phyloP scores from a whole-genome alignment of 2,329 filamentous ascomycete species.

The Sporothrix pseudoabietina region DNA sequence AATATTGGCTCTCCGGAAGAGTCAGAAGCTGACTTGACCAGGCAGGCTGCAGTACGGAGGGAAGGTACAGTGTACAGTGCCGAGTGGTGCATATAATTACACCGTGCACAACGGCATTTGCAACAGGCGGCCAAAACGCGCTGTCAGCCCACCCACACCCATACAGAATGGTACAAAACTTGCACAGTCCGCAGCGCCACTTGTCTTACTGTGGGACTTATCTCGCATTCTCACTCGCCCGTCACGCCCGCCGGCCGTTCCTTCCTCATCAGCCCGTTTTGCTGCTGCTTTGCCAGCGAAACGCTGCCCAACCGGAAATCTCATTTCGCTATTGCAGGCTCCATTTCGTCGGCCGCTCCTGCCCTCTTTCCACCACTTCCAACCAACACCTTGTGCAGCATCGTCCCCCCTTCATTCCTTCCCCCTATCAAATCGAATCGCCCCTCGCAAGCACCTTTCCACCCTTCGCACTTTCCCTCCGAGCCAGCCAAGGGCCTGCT shows the following conservation, averaged over 20 bases:
- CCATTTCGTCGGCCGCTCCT: constrained; percentile 33
- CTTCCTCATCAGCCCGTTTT: constrained; percentile 19
- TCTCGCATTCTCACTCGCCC: constrained; percentile 11
- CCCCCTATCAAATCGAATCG: constrained; percentile 33
- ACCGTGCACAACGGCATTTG: background rate
- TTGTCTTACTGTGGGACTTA: constrained; percentile 30
- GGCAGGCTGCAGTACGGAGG: constrained; percentile 11
- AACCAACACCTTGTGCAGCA: constrained; percentile 28
- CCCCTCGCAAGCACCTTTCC: constrained; percentile 32
- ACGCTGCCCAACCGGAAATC: constrained; percentile 35
- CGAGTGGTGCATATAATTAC: background rate
- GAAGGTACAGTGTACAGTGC: constrained; percentile 22
- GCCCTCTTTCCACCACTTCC: constrained; percentile 24
- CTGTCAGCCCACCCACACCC: constrained; percentile 25
- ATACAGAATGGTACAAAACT: background rate
- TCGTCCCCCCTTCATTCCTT: constrained; percentile 24
- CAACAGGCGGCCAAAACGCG: background rate
- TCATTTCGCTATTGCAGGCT: constrained; percentile 32
- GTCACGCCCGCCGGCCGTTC: constrained; percentile 9
- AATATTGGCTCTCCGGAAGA: background rate
- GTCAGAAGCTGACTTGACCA: constrained; percentile 6
- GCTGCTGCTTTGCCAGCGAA: constrained; percentile 17
- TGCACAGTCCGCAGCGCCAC: constrained; percentile 28
- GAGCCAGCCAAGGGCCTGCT: constrained; percentile 29
- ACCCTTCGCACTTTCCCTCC: constrained; percentile 27